Evolutionary conservation across 768 basidiomycete genomes (phyloP), one percentile per base, ranked within the genome.

Genomic region (Serendipita indica): DNA sequence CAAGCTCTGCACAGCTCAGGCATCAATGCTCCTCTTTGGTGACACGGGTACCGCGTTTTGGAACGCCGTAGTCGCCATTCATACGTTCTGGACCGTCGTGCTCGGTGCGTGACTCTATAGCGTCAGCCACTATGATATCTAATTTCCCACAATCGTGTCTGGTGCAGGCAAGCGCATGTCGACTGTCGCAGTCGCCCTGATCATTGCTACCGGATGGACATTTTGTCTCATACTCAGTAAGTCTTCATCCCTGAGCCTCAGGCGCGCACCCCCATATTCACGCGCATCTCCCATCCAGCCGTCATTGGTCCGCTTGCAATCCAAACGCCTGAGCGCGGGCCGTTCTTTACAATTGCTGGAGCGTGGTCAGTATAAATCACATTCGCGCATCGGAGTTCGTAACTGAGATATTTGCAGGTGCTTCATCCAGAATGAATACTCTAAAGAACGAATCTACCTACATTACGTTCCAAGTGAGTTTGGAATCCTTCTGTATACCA

Each of bases 51-150:
- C 43, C 41, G 39, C 58, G 10, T 30, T 59, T n/a, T 59, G 39
- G 25, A 59, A 45, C 32, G 25, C 37, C 14, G 25, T 45, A 12
- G 41, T 59, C 13, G 58, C 39, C 22, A 32, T 45, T 39, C 58
- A 59, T 33, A 59, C 58, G 39, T 59, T 59, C 27, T 59, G 39
- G 22, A 59, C 58, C n/a, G 58, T 59, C 13, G 58, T 45, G 28
- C 39, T 59, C 16, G 39, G 43, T 33, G 16, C 22, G 58, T 30
- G 41, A 25, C 41, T 43, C 27, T 6, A 7, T 43, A 25, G 41
- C 41, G 27, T 43, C 18, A n/a, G 41, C 18, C 18, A n/a, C 41
- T 7, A 7, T n/a, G 16, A n/a, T n/a, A n/a, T 43, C 27, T 43
- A 18, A 7, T 43, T n/a, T 39, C 45, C 22, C 45, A 14, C 45